These are phyloP conservation scores for Pichia paraexigua DNA, from an alignment of 805 yeast genomes.

Conservation along the genomic window DNA sequence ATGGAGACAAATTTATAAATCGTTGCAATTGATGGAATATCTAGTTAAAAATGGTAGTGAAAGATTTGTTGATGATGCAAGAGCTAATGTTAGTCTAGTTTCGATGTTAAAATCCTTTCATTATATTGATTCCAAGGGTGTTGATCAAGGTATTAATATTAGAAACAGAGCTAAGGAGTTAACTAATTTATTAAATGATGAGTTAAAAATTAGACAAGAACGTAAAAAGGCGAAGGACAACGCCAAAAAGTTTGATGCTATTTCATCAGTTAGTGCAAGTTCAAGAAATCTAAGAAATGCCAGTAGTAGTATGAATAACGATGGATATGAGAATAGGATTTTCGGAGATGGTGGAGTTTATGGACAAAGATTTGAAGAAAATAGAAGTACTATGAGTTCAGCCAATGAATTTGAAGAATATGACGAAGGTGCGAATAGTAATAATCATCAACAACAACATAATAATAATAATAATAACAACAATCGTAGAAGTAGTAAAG, in stretches of 20 bases:
- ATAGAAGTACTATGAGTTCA: conserved; percentile 34
- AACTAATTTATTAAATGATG: conserved; percentile 65
- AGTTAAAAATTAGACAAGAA: conserved; percentile 66
- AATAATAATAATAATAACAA: conserved; percentile 18
- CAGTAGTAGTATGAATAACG: conserved; percentile 13
- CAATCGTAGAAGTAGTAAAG: conserved; percentile 23
- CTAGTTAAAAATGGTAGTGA: conserved; percentile 89
- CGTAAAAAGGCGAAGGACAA: conserved; percentile 86
- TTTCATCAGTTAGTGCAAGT: conserved; percentile 31
- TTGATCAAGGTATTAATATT: conserved; percentile 94
- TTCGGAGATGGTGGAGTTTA: conserved; percentile 68
- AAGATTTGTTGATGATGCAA: conserved; percentile 89
- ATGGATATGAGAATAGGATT: conserved; percentile 40
- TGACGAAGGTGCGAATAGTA: conserved; percentile 33
- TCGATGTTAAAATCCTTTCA: conserved; percentile 90
- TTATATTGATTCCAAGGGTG: conserved; percentile 86
- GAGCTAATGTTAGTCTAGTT: conserved; percentile 58
- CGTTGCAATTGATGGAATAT: conserved; percentile 86
- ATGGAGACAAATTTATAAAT: conserved; percentile 97
- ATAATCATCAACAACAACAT: no score
- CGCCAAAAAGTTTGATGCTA: conserved; percentile 75
- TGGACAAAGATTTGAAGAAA: conserved; percentile 57
- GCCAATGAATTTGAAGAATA: conserved; percentile 51
- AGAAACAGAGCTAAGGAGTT: conserved; percentile 83
- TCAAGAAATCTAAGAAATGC: conserved; percentile 8